phyloP scores from a whole-genome alignment of 768 basidiomycete genomes.

The Favolaschia claudopus region DNA sequence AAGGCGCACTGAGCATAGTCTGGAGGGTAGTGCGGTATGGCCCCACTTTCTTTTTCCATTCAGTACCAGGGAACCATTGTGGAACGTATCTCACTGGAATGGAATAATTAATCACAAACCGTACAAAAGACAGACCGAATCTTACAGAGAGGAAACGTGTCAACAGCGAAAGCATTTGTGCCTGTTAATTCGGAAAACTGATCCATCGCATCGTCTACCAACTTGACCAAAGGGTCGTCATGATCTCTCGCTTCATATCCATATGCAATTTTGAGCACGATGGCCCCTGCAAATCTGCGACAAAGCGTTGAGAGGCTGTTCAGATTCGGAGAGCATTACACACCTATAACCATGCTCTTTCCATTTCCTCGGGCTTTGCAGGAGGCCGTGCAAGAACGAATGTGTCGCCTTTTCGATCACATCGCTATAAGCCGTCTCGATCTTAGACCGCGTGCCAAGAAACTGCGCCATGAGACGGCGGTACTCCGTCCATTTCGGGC shows the following conservation, averaged over 20 bases:
- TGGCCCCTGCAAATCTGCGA: constrained; percentile 31
- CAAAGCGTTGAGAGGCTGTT: background rate
- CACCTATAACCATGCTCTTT: constrained; percentile 23
- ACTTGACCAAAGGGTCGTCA: constrained; percentile 33
- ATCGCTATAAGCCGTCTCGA: constrained; percentile 19
- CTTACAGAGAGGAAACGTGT: constrained; percentile 36
- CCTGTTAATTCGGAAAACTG: constrained; percentile 29
- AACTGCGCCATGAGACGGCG: constrained; percentile 29
- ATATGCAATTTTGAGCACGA: constrained; percentile 38
- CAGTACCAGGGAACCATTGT: constrained; percentile 41
- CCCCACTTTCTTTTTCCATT: constrained; percentile 33
- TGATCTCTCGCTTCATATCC: constrained; percentile 32
- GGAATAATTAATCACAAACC: background rate
- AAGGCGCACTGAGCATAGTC: constrained; percentile 30
- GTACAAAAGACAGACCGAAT: too few relatives aligned
- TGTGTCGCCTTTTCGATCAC: constrained; percentile 22
- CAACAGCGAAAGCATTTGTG: constrained; percentile 35
- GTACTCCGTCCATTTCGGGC: constrained; percentile 27
- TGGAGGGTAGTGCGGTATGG: constrained; percentile 20
- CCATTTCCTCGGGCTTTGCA: constrained; percentile 21
- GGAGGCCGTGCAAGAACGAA: constrained; percentile 13
- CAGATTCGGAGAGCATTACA: background rate
- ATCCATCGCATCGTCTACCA: constrained; percentile 33
- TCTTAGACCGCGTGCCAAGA: constrained; percentile 29
- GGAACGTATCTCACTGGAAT: constrained; percentile 35